Conservation (phyloP, 352 stramenopile species). For the Phytophthora capsici region DNA sequence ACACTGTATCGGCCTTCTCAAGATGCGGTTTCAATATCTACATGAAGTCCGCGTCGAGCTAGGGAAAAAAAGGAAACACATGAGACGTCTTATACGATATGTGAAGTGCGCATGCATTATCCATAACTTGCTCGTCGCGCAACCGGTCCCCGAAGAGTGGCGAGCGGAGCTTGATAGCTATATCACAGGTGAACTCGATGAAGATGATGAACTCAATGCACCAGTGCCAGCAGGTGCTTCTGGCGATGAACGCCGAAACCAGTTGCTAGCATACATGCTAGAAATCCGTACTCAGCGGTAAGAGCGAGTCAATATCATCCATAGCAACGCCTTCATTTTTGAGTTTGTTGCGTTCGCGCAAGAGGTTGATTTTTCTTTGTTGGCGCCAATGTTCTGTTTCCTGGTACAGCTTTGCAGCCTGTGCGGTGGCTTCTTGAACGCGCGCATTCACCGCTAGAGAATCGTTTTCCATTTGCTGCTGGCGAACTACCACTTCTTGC, state of each 20-base stretch:
- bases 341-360: slow-evolving; percentile 18
- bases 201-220: slow-evolving; percentile 26
- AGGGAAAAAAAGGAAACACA: slow-evolving; percentile 19
- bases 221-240: background rate
- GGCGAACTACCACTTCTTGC: background rate
- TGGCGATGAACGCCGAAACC: slow-evolving; percentile 10
- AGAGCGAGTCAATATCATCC: slow-evolving; percentile 12
- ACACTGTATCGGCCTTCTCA: slow-evolving; percentile 30
- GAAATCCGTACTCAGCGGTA: slow-evolving; percentile 16
- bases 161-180: no score
- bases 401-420: slow-evolving; percentile 8
- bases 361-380: slow-evolving; percentile 16
- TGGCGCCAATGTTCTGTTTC: slow-evolving; percentile 9
- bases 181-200: no score
- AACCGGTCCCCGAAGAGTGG: slow-evolving; percentile 12
- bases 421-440: slow-evolving; percentile 10
- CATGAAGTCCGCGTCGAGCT: slow-evolving; percentile 16
- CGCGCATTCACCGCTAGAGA: background rate
- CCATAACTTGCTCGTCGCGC: slow-evolving; percentile 29
- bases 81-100: slow-evolving; percentile 20
- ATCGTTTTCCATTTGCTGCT: no score
- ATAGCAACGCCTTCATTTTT: slow-evolving; percentile 18
- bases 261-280: slow-evolving; percentile 23
- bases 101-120: slow-evolving; percentile 8
- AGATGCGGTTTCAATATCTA: slow-evolving; percentile 30